Base-by-base conservation (phyloP, 2,329 filamentous ascomycete species). In the Xylariaceae sp. region DNA sequence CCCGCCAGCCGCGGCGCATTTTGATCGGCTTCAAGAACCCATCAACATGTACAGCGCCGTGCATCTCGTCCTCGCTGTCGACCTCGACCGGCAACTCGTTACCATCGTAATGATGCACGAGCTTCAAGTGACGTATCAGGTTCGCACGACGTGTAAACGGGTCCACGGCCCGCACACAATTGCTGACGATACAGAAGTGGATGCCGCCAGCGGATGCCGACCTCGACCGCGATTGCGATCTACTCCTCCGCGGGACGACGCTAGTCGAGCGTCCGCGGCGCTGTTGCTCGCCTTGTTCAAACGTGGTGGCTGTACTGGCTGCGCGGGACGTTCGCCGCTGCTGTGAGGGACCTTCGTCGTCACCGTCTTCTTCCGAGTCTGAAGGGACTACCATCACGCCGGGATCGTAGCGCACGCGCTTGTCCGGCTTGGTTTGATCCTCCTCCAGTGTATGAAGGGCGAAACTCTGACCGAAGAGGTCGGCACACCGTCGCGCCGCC, bases 401-500 rank as follows among this genome's bases (percentile, higher is more conserved):
- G 0, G 74, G 74, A 1, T 60, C 54, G 39, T 74, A 75, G 12
- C 49, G 40, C 47, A 14, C 43, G 33, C 3, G 26, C 19, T 41
- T 34, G 19, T 56, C 28, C 29, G 21, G 2, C n/a, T 48, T 48
- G n/a, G 39, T 60, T 39, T 63, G 61, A 5, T 64, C 66, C 46
- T 76, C 66, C 21, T 66, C 62, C 6, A 91, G 74, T 0, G 78
- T 84, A 21, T 82, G 79, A 55, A 92, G 80, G 2, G 78, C 75
- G 83, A 95, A 92, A 21, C 82, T 78, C 73, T 95, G 84, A 0
- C 82, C 83, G 65, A 97, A 96, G 0, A 96, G 76, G 41, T 83
- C 78, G 2, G 89, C 85, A 67, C 93, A 98, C 45, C 94, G 83
- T 67, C 87, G 80, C 2, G 89, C 83, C 0, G 92, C 84, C 26